A percentile compares a stretch with the other conserved stretches of the same genome.
These are phyloP conservation scores for Dipteronia sinensis DNA, from an alignment of 345 rosid species.

Conservation along the genomic window DNA sequence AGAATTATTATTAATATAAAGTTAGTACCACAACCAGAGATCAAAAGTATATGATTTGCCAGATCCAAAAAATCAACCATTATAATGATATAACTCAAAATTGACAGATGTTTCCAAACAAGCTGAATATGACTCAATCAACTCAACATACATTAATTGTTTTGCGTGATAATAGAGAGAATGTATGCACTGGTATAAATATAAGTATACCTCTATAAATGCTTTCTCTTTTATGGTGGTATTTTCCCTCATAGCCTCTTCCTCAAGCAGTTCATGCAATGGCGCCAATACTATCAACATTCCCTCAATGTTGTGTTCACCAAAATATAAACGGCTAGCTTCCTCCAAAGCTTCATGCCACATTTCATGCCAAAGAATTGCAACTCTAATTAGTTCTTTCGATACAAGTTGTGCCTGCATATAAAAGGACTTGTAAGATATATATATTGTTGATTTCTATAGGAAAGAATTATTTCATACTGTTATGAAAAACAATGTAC, in stretches of 20 bases:
- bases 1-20: neutral
- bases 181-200: neutral
- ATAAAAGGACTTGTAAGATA: constrained; percentile 22
- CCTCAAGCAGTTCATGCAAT: constrained; percentile 84
- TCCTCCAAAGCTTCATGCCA: constrained; percentile 99
- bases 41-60: neutral
- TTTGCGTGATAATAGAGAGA: neutral
- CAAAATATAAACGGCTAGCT: constrained; percentile 97
- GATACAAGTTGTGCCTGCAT: constrained; percentile 96
- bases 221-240: constrained; percentile 86
- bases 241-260: constrained; percentile 74
- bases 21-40: neutral
- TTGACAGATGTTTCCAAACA: neutral
- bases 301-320: constrained; percentile 96
- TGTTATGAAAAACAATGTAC: no score
- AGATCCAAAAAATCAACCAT: neutral
- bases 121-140: neutral
- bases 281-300: constrained; percentile 97
- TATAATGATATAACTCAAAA: neutral
- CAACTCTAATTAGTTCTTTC: constrained; percentile 87
- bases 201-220: constrained; percentile 71
- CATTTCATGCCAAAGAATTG: constrained; percentile 98
- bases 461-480: no score
- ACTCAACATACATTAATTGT: neutral
- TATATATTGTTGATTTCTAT: no score